phyloP scores from a whole-genome alignment of 1,284 basidiomycete species.

The Amylostereum chailletii region DNA sequence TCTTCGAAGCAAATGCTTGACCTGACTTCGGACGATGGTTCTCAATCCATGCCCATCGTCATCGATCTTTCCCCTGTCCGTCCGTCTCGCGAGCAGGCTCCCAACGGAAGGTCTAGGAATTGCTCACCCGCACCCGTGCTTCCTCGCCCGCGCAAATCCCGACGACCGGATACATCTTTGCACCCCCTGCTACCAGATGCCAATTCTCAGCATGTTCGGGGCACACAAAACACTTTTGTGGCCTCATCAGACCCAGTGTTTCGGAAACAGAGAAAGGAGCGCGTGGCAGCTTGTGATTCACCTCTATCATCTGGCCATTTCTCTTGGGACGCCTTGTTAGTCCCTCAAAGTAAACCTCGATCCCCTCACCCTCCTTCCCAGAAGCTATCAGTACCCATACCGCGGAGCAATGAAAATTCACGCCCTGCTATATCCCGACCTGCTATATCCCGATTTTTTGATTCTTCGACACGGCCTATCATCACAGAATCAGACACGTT shows the following conservation, averaged over 20 bases:
- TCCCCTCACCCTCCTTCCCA: too few species aligned
- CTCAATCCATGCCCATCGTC: slow-evolving; percentile 6
- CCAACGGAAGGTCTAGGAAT: too few species aligned
- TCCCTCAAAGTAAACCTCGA: too few species aligned
- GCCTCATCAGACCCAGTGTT: background rate
- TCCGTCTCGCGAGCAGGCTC: background rate
- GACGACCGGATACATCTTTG: slow-evolving; percentile 1
- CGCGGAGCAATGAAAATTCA: too few species aligned
- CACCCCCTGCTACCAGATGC: slow-evolving; percentile 40
- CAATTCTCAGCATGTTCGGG: slow-evolving; percentile 56
- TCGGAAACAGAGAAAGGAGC: too few species aligned
- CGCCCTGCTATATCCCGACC: slow-evolving; percentile 26
- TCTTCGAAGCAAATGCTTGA: slow-evolving; percentile 3
- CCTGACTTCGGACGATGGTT: background rate
- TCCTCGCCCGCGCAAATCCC: slow-evolving; percentile 1
- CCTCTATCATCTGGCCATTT: too few species aligned
- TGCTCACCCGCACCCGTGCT: background rate
- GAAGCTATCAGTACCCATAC: too few species aligned
- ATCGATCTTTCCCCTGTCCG: slow-evolving; percentile 6
- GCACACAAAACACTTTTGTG: slow-evolving; percentile 20
- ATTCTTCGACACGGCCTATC: slow-evolving; percentile 10
- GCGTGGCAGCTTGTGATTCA: too few species aligned
- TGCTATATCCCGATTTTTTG: slow-evolving; percentile 40
- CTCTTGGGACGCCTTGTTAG: too few species aligned
- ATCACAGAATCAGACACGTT: slow-evolving; percentile 1